These are phyloP conservation scores for Willaertia magna DNA, from an alignment of 208 protist species.

Conservation along the genomic window DNA sequence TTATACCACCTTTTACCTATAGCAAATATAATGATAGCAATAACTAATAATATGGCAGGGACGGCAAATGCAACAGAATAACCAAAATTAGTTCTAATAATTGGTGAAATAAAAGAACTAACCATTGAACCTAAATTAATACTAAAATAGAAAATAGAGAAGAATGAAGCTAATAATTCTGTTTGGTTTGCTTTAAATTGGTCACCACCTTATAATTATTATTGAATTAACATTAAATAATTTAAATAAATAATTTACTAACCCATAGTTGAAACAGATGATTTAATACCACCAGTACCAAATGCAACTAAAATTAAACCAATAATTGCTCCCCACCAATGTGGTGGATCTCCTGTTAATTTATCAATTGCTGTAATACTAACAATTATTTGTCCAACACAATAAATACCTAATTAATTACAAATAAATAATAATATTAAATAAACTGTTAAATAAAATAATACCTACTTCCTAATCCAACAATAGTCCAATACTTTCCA, in stretches of 20 bases:
- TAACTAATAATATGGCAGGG: background rate
- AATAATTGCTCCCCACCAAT: conserved; percentile 29
- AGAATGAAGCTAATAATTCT: conserved; percentile 27
- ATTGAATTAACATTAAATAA: too few species aligned
- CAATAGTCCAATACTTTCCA: too few species aligned
- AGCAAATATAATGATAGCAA: conserved; percentile 19
- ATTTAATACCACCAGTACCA: conserved; percentile 50
- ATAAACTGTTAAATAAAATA: background rate
- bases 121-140: conserved; percentile 44
- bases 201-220: conserved; percentile 24
- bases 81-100: conserved; percentile 25
- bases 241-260: too few species aligned
- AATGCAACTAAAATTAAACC: conserved; percentile 37
- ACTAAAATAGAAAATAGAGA: conserved; percentile 44
- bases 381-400: conserved; percentile 31
- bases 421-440: conserved; percentile 13
- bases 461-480: too few species aligned
- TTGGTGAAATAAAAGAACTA: conserved; percentile 39
- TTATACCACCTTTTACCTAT: conserved; percentile 29
- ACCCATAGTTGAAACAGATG: background rate
- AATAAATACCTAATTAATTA: conserved; percentile 29
- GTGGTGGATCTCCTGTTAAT: conserved; percentile 26
- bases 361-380: conserved; percentile 33
- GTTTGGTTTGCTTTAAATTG: conserved; percentile 32
- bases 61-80: conserved; percentile 5